Evolutionary conservation across 2,329 filamentous ascomycete species (phyloP), one percentile per base, ranked within the genome.

Genomic region (Cytospora leucostoma): DNA sequence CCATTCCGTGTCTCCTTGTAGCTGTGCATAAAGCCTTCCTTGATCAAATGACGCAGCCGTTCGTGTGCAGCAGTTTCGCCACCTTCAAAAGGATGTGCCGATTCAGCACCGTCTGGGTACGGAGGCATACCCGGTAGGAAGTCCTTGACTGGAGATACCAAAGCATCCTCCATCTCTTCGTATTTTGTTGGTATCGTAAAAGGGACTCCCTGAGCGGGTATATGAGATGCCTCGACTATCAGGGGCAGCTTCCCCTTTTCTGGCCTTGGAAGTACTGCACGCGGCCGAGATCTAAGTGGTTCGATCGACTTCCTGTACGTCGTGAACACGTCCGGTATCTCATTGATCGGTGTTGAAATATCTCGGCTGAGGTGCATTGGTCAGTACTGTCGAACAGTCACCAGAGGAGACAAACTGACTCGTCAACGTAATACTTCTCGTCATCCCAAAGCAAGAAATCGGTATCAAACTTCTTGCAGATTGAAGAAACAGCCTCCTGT

Each of bases 351-450:
- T 0, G 64, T 65, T 37, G 56, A 11, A 7, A 90, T 73, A 70
- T 94, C 90, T 27, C 86, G 86, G 68, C 90, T 93, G 60, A 69
- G 57, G 8, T 66, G 60, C 13, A 35, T 4, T 38, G 7, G 50
- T 59, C 35, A n/a, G 44, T 27, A 27, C 34, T 21, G n/a, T n/a
- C 35, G 10, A 27, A 33, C n/a, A 6, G 2, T n/a, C 6, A 38
- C 13, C 19, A 12, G 13, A 1, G 6, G 1, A 54, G 4, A 8
- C 15, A 32, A n/a, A 27, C 89, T 75, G 78, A 93, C 91, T 93
- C 89, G 70, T 93, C 88, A 57, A 93, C 80, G 65, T 88, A 88
- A 68, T 91, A 93, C 72, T 93, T 94, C 74, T 93, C 90, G 69
- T 94, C 90, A 0, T 75, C 74, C 85, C 87, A 93, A 1, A 87